Conservation (phyloP, 495 filamentous ascomycete genomes). For the Lindgomyces ingoldianus region DNA sequence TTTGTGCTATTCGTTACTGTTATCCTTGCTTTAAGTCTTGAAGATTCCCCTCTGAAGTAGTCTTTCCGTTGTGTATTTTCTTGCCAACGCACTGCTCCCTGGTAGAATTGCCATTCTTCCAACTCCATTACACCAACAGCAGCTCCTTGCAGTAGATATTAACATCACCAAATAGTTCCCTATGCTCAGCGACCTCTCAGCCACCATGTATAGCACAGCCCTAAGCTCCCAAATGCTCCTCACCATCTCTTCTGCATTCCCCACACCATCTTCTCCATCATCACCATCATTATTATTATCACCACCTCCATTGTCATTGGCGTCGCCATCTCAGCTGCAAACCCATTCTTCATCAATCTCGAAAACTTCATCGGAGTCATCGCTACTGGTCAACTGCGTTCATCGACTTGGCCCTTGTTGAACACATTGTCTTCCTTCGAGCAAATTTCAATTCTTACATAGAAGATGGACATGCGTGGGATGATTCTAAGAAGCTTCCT, state of each 20-base stretch:
- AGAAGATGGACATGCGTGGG: constrained; percentile 54
- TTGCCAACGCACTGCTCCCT: no score
- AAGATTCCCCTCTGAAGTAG: no score
- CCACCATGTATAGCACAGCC: constrained; percentile 49
- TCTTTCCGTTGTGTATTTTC: no score
- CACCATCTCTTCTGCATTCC: constrained; percentile 53
- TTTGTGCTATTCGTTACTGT: constrained; percentile 61
- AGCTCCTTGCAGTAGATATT: no score
- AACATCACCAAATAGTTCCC: no score
- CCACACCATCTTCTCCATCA: constrained; percentile 53
- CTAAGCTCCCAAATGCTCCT: constrained; percentile 60
- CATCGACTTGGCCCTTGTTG: constrained; percentile 51
- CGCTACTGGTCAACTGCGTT: constrained; percentile 59
- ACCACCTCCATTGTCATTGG: constrained; percentile 56
- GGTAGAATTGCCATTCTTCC: no score
- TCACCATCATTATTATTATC: constrained; percentile 55
- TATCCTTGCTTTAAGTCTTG: constrained; percentile 54
- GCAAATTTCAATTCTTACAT: constrained; percentile 31
- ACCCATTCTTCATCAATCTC: constrained; percentile 53
- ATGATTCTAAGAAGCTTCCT: constrained; percentile 50
- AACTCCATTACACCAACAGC: no score
- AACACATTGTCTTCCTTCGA: constrained; percentile 52
- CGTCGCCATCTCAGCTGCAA: constrained; percentile 54
- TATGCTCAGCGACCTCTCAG: constrained; percentile 51
- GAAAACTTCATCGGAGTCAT: constrained; percentile 59